These are phyloP conservation scores for Parachaetomium inaequale DNA, from an alignment of 495 filamentous ascomycete species.

Conservation along the genomic window DNA sequence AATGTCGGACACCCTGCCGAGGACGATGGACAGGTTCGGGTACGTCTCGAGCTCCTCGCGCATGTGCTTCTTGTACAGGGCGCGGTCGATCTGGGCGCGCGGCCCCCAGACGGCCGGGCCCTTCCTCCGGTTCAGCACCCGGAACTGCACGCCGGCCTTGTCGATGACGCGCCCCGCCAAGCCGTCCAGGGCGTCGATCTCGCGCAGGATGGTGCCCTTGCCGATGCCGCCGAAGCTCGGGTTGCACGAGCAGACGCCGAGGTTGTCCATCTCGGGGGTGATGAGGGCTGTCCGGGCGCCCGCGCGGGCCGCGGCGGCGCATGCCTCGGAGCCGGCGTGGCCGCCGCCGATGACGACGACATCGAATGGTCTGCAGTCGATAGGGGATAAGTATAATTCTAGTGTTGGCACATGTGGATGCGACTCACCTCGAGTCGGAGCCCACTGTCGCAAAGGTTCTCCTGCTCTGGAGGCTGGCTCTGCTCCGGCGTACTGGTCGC, in stretches of 20 bases:
- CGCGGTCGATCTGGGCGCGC: constrained; percentile 91
- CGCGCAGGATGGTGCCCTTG: constrained; percentile 95
- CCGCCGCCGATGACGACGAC: constrained; percentile 94
- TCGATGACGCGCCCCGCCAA: constrained; percentile 86
- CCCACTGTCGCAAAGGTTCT: constrained; percentile 41
- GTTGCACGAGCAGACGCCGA: constrained; percentile 96
- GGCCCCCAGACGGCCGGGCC: constrained; percentile 97
- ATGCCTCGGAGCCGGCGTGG: constrained; percentile 92
- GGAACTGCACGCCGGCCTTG: constrained; percentile 90
- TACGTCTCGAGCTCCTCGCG: constrained; percentile 76
- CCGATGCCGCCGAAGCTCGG: constrained; percentile 96
- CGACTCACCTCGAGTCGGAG: constrained; percentile 35
- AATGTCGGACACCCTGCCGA: constrained; percentile 90
- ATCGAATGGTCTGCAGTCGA: constrained; percentile 66
- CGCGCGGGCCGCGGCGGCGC: constrained; percentile 84
- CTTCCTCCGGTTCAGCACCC: constrained; percentile 80
- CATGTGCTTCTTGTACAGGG: constrained; percentile 89
- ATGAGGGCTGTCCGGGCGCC: constrained; percentile 88
- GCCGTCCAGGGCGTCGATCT: constrained; percentile 94
- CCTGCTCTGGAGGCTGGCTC: constrained; percentile 5
- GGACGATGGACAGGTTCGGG: constrained; percentile 70
- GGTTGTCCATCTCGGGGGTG: constrained; percentile 80
- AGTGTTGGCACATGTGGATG: neutral
- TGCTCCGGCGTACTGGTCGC: constrained; percentile 12
- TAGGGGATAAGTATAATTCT: neutral